These are phyloP conservation scores for Oryza coarctata DNA, from an alignment of 176 grass and related monocot genomes.

Conservation along the genomic window DNA sequence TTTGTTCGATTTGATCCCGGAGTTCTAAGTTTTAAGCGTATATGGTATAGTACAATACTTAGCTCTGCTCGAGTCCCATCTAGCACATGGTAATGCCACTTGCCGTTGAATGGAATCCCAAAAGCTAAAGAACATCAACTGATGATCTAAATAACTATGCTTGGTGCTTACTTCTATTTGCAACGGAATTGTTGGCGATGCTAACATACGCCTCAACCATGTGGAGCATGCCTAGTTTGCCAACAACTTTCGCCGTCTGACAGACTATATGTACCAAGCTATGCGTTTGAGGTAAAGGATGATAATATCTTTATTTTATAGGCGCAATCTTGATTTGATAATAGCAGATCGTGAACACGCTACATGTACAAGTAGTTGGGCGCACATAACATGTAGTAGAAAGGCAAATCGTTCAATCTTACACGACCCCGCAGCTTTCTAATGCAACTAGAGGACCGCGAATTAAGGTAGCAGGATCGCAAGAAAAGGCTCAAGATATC, in stretches of 20 bases:
- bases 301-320: slow-evolving; percentile 1
- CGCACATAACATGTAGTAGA: neutral
- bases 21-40: neutral
- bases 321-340: neutral
- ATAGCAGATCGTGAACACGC: neutral
- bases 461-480: slow-evolving; percentile 8
- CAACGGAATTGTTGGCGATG: neutral
- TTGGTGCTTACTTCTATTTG: slow-evolving; percentile 23
- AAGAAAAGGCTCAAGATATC: neutral
- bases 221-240: slow-evolving; percentile 1
- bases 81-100: slow-evolving; percentile 25
- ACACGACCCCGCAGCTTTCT: neutral
- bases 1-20: slow-evolving; percentile 28
- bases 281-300: neutral
- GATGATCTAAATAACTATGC: slow-evolving; percentile 28
- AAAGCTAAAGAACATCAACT: neutral
- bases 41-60: slow-evolving; percentile 20
- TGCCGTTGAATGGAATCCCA: slow-evolving; percentile 47
- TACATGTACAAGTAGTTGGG: neutral
- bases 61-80: neutral
- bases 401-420: neutral
- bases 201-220: neutral
- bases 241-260: neutral
- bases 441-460: neutral
- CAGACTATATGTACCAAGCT: neutral